Base-by-base conservation (phyloP, 345 rosid species). In the Aquilaria sinensis region DNA sequence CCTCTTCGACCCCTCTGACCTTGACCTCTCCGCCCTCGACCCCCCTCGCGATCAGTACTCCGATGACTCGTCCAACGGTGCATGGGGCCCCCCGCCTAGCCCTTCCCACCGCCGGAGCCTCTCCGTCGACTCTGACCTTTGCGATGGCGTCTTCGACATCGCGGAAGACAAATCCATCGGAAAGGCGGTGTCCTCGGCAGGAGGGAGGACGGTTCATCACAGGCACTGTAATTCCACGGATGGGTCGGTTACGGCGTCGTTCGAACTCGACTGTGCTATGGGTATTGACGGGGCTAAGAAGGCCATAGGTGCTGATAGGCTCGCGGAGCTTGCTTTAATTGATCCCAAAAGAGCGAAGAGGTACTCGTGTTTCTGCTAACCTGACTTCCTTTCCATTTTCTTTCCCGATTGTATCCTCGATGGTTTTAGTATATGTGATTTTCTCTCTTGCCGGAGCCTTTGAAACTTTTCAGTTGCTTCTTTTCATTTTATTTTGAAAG, bases 281-380 rank as follows among this genome's bases (percentile, higher is more conserved):
- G 74, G 66, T 60, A 69, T 65, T 32, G 96, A 89, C 58, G 85
- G 78, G 47, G 61, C 67, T 15, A 90, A 93, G 87, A 93, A 93
- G 77, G 79, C 92, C 57, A 80, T 86, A 87, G 94, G 77, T 63
- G 84, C 87, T 68, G 97, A 90, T 12, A 85, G 77, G 66, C 80
- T 93, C 31, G 92, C 96, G 34, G 98, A 93, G 71, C 90, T 93
- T 34, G 82, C 97, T 57, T 78, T 87, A 69, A 83, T 93, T 58
- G 98, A 93, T 81, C 98, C 98, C 64, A 90, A 84, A 72, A 78
- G 98, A 78, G 98, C 98, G 66, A 93, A 90, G 80, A 79, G 98
- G 98, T 93, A 12, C 14, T 4, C 1, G 10, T 12, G 45, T 32
- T 47, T n/a, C 23, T 31, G 46, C 16, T 15, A 2, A 11, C 34